Evolutionary conservation across 2,329 filamentous ascomycete genomes (phyloP).

Genomic region (Hypoxylon sp.): DNA sequence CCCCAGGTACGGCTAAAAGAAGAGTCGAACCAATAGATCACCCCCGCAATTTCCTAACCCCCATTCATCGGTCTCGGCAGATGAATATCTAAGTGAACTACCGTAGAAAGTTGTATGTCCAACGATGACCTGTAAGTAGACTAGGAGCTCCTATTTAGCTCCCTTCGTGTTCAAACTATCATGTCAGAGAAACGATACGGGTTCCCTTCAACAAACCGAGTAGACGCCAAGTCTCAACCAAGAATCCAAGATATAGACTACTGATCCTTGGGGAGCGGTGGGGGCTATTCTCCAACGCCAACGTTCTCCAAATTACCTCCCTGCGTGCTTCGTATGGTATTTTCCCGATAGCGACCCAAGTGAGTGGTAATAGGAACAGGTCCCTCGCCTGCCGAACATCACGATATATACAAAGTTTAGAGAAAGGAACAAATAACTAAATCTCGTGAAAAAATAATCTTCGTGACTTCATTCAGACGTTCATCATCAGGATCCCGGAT

Average conservation of each 20-base stretch:
- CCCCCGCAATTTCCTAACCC: conserved; percentile 10
- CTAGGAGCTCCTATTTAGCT: neutral
- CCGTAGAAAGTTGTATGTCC: neutral
- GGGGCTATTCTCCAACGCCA: conserved; percentile 34
- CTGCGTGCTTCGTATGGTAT: conserved; percentile 22
- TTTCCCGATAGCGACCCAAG: conserved; percentile 35
- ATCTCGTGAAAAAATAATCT: neutral
- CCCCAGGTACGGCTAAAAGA: conserved; percentile 41
- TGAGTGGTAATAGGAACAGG: conserved; percentile 5
- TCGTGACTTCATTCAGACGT: neutral
- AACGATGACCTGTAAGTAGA: neutral
- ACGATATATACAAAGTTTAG: neutral
- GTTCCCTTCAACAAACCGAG: conserved; percentile 2
- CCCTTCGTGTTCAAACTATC: neutral
- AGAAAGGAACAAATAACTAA: neutral
- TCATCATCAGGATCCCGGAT: neutral
- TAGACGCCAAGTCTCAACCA: conserved; percentile 6
- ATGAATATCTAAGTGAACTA: conserved; percentile 15
- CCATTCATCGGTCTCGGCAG: conserved; percentile 33
- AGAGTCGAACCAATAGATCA: conserved; percentile 18
- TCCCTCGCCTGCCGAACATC: conserved; percentile 16
- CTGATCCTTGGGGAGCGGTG: conserved; percentile 4
- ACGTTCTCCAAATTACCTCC: conserved; percentile 38
- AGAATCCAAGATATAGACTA: conserved; percentile 1
- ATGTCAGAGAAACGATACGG: conserved; percentile 13